Evolutionary conservation across 2,329 filamentous ascomycete genomes (phyloP).

Genomic region (Plenodomus tracheiphilus): DNA sequence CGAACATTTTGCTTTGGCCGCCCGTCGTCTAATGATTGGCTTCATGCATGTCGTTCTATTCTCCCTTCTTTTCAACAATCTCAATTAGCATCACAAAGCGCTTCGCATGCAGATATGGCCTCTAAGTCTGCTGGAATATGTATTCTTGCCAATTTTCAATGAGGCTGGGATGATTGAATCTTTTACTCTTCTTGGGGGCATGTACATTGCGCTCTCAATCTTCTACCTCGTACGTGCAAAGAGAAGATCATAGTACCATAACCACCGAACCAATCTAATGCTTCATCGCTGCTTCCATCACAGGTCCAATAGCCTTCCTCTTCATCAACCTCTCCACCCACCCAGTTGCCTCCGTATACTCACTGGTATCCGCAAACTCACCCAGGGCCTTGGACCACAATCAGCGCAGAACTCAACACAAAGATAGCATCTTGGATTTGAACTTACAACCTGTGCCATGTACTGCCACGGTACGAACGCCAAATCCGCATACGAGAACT

Average conservation of each 20-base stretch:
- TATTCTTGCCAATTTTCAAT: background rate
- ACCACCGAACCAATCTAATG: background rate
- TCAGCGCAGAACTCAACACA: background rate
- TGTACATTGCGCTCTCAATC: background rate
- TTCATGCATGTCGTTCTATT: background rate
- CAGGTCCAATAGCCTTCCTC: conserved; percentile 1
- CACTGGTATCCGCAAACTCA: conserved; percentile 11
- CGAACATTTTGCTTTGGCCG: background rate
- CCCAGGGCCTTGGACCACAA: background rate
- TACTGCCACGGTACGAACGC: conserved; percentile 31
- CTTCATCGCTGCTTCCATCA: conserved; percentile 3
- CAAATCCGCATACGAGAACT: conserved; percentile 32
- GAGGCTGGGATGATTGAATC: background rate
- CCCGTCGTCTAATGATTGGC: background rate
- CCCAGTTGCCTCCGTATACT: conserved; percentile 16
- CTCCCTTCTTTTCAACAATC: background rate
- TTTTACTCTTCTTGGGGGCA: background rate
- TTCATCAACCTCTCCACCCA: conserved; percentile 22
- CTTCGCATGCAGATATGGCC: background rate
- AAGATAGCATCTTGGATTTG: background rate
- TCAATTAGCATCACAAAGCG: background rate
- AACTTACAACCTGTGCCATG: background rate
- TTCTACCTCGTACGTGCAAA: background rate
- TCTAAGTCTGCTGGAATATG: background rate
- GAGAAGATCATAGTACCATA: background rate